These are phyloP conservation scores for Oehlia diaphana DNA, from an alignment of 192 early-diverging fungal species.

Conservation along the genomic window DNA sequence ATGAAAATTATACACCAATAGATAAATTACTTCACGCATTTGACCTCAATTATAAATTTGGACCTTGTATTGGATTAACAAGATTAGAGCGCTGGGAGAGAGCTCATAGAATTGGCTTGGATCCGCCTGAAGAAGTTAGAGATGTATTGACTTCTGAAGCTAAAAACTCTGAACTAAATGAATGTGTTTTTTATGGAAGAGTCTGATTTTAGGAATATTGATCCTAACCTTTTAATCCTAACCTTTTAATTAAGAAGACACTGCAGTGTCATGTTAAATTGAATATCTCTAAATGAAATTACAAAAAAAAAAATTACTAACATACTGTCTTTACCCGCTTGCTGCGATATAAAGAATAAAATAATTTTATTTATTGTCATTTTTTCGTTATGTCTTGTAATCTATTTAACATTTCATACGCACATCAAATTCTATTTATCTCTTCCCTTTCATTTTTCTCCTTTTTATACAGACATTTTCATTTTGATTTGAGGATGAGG, in stretches of 20 bases:
- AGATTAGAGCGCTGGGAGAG: constrained; percentile 58
- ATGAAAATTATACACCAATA: constrained; percentile 17
- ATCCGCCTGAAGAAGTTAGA: constrained; percentile 43
- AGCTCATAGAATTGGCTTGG: constrained; percentile 45
- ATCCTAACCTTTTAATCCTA: too few species aligned
- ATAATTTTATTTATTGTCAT: too few species aligned
- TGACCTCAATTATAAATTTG: constrained; percentile 39
- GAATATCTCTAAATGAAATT: too few species aligned
- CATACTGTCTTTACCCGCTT: too few species aligned
- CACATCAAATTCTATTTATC: not conserved
- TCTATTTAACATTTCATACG: too few species aligned
- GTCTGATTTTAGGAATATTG: not conserved
- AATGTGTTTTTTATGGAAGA: not conserved
- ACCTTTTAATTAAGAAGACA: too few species aligned
- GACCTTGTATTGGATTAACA: constrained; percentile 53
- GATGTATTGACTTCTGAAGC: not conserved
- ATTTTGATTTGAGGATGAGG: constrained; percentile 88
- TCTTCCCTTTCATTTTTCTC: not conserved
- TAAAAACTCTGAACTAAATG: not conserved
- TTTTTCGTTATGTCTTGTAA: too few species aligned
- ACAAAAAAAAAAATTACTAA: too few species aligned
- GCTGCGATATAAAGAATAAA: too few species aligned
- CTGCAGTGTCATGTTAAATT: too few species aligned
- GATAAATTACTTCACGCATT: constrained; percentile 35
- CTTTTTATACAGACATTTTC: constrained; percentile 88